These are phyloP conservation scores for Russula abietina DNA, from an alignment of 768 basidiomycete genomes.

Conservation along the genomic window DNA sequence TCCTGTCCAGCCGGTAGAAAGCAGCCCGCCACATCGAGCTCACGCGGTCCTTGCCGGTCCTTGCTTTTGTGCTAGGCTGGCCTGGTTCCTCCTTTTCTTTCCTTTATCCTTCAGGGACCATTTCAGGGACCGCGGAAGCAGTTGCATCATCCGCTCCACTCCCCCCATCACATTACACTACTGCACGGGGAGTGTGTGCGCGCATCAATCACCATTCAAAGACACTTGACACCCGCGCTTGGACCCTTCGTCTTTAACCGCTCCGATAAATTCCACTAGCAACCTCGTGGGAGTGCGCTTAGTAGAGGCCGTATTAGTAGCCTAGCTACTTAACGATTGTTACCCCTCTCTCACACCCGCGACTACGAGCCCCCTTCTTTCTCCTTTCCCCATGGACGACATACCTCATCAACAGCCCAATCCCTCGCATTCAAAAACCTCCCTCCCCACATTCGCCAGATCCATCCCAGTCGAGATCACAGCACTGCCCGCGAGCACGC, in stretches of 20 bases:
- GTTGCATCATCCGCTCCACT: neutral
- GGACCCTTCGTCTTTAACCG: neutral
- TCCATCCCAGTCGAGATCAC: slow-evolving; percentile 22
- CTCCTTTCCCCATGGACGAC: slow-evolving; percentile 7
- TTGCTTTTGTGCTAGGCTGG: neutral
- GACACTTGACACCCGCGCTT: neutral
- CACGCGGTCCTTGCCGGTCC: neutral
- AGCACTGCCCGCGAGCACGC: slow-evolving; percentile 39
- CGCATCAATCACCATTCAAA: neutral
- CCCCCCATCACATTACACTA: neutral
- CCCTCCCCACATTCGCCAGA: slow-evolving; percentile 20
- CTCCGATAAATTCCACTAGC: neutral
- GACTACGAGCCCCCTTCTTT: neutral
- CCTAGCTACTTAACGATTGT: no score
- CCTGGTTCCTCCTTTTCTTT: no score
- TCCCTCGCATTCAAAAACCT: slow-evolving; percentile 10
- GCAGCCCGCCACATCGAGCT: neutral
- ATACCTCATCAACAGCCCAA: neutral
- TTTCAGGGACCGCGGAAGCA: neutral
- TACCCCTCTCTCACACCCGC: neutral
- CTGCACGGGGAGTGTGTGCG: neutral
- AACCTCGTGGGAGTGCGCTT: slow-evolving; percentile 11
- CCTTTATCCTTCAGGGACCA: no score
- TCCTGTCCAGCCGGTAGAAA: neutral
- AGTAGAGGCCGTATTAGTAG: neutral